Conservation (phyloP, 352 stramenopile species). For the Phytophthora vignae region DNA sequence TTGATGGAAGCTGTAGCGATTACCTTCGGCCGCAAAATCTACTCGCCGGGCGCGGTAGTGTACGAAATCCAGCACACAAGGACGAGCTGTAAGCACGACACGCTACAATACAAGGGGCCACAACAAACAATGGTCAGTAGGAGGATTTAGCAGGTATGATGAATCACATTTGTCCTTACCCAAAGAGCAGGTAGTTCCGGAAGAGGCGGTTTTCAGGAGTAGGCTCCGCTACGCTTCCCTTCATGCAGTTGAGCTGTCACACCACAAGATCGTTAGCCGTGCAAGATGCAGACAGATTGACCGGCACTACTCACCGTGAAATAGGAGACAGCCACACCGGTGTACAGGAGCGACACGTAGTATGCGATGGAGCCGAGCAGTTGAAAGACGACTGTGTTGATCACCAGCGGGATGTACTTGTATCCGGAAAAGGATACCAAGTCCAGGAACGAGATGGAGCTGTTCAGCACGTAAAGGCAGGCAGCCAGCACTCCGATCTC, state of each 20-base stretch:
- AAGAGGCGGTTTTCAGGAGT: constrained; percentile 78
- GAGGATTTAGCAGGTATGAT: not conserved
- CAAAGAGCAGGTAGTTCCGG: constrained; percentile 89
- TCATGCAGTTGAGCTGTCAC: constrained; percentile 88
- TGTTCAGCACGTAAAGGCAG: constrained; percentile 95
- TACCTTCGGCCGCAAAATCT: constrained; percentile 21
- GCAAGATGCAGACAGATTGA: not conserved
- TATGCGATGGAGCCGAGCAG: constrained; percentile 88
- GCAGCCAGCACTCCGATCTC: constrained; percentile 95
- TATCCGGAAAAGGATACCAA: constrained; percentile 98
- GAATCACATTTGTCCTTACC: constrained; percentile 43
- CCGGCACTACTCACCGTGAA: constrained; percentile 89
- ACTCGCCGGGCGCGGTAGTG: constrained; percentile 75
- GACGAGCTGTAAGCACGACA: constrained; percentile 84
- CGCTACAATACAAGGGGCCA: constrained; percentile 36
- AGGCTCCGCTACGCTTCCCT: constrained; percentile 81
- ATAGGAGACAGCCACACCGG: constrained; percentile 91
- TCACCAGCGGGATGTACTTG: constrained; percentile 98
- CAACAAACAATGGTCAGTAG: constrained; percentile 2
- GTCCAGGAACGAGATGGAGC: constrained; percentile 95
- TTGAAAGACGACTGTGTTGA: constrained; percentile 94
- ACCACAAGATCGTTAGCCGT: constrained; percentile 15
- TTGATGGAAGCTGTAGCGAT: constrained; percentile 3
- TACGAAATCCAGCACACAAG: constrained; percentile 89
- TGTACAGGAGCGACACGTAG: constrained; percentile 95